A percentile compares a stretch with the other conserved stretches of the same genome.
Conservation (phyloP, 2,329 filamentous ascomycete species). For the Colletotrichum trifolii region DNA sequence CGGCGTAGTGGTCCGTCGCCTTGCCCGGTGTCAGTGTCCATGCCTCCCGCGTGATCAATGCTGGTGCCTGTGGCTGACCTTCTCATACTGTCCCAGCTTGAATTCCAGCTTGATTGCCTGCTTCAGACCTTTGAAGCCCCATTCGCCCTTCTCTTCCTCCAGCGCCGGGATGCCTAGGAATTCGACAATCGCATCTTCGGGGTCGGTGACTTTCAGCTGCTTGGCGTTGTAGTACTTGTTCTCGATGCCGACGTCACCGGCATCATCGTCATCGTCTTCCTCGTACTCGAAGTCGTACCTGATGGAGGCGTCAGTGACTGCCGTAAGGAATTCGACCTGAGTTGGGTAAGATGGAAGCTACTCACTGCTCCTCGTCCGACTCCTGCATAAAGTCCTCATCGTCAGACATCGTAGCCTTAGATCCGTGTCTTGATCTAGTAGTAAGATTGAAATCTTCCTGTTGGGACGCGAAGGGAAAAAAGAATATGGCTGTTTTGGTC, state of each 20-base stretch:
- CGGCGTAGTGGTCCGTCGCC: conserved; percentile 92
- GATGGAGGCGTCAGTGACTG: conserved; percentile 31
- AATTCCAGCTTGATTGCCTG: conserved; percentile 98
- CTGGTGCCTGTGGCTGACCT: conserved; percentile 60
- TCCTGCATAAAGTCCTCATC: conserved; percentile 63
- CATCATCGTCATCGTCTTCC: conserved; percentile 88
- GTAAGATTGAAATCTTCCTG: not conserved
- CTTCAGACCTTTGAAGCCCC: conserved; percentile 98
- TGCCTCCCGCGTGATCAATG: not conserved
- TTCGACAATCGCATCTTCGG: conserved; percentile 88
- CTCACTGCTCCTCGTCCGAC: conserved; percentile 58
- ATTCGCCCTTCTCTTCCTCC: conserved; percentile 93
- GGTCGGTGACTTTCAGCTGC: conserved; percentile 89
- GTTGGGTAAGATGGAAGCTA: conserved; percentile 1
- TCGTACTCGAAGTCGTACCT: conserved; percentile 98
- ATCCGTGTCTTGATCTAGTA: not conserved
- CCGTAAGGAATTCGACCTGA: not conserved
- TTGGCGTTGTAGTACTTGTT: conserved; percentile 99
- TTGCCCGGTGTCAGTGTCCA: conserved; percentile 48
- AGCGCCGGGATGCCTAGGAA: conserved; percentile 89
- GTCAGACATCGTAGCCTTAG: conserved; percentile 57
- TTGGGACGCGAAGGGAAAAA: not conserved
- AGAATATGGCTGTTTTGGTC: not conserved
- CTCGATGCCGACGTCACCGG: conserved; percentile 92
- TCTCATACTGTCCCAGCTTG: conserved; percentile 86